Conservation (phyloP, 139 green algal genomes). For the Spirogloea muscicola region DNA sequence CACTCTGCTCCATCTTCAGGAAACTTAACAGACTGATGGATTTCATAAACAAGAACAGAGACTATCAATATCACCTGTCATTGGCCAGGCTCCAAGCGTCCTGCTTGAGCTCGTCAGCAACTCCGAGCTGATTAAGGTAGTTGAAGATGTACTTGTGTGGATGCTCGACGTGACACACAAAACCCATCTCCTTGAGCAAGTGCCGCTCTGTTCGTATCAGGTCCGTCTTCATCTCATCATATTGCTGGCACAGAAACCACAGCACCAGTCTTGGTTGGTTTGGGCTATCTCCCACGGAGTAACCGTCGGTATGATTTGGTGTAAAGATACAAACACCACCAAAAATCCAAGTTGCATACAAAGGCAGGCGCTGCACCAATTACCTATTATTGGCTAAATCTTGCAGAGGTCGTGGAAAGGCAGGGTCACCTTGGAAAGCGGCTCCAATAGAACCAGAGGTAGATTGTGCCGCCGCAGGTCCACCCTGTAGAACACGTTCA, state of each 20-base stretch:
- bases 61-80: slow-evolving; percentile 62
- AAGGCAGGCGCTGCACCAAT: too few species aligned
- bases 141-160: slow-evolving; percentile 87
- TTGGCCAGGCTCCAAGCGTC: slow-evolving; percentile 84
- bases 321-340: too few species aligned
- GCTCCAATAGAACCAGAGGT: slow-evolving; percentile 59
- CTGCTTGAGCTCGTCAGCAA: slow-evolving; percentile 52
- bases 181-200: slow-evolving; percentile 78
- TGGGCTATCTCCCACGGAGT: too few species aligned
- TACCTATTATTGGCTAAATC: too few species aligned
- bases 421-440: slow-evolving; percentile 51
- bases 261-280: too few species aligned
- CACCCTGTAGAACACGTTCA: slow-evolving; percentile 76
- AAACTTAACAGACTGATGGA: neutral
- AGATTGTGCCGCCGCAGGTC: slow-evolving; percentile 54
- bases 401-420: neutral
- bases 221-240: slow-evolving; percentile 57
- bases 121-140: slow-evolving; percentile 64
- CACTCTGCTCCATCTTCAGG: neutral
- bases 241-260: too few species aligned
- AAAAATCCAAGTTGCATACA: too few species aligned
- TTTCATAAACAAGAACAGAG: neutral
- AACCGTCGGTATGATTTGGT: too few species aligned
- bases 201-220: slow-evolving; percentile 66
- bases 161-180: slow-evolving; percentile 82